Percentiles rank a stretch among this genome's conserved stretches.
phyloP scores from a whole-genome alignment of 2,329 filamentous ascomycete genomes.

The Arthrinium phaeospermum region DNA sequence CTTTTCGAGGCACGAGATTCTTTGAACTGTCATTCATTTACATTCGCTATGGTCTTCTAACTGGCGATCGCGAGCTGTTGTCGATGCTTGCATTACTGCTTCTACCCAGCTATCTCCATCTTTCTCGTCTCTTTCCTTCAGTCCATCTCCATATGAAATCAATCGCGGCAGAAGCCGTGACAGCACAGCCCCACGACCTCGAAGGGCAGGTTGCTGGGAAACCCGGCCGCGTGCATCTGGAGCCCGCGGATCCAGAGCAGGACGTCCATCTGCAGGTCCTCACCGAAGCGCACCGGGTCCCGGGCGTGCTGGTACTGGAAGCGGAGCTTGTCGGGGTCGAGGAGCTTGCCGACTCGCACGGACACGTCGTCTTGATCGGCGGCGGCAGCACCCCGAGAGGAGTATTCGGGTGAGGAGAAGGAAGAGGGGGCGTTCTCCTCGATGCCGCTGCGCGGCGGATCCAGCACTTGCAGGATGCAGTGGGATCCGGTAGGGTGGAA shows the following conservation, averaged over 20 bases:
- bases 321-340: slow-evolving; percentile 11
- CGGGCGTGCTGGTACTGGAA: slow-evolving; percentile 20
- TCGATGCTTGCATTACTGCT: no score
- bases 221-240: slow-evolving; percentile 24
- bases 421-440: no score
- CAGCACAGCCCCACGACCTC: slow-evolving; percentile 23
- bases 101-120: no score
- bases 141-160: background rate
- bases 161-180: slow-evolving; percentile 21
- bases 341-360: slow-evolving; percentile 3
- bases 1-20: background rate
- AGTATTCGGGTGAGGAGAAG: no score
- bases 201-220: slow-evolving; percentile 24
- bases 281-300: slow-evolving; percentile 20
- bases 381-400: background rate
- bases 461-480: slow-evolving; percentile 16
- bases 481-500: background rate
- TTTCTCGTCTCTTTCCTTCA: background rate
- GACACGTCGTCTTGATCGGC: background rate
- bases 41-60: background rate
- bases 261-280: slow-evolving; percentile 20
- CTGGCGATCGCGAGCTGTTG: no score
- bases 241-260: slow-evolving; percentile 23
- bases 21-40: background rate
- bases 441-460: background rate